A percentile compares a stretch with the other conserved stretches of the same genome.
Conservation (phyloP, 441 rosid genomes). For the Populus trichocarpa region DNA sequence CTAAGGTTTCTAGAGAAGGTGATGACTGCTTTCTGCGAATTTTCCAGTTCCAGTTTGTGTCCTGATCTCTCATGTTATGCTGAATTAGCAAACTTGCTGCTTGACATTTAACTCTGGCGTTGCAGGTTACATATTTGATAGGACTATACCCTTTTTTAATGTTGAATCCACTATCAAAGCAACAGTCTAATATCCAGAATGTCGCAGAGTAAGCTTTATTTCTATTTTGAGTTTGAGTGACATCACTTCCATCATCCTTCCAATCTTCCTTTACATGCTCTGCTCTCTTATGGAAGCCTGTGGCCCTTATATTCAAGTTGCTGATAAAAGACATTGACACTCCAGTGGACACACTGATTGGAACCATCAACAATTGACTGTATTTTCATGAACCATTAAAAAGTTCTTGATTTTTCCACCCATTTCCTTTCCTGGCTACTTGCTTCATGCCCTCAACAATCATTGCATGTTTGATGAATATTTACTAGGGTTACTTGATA, state of each 20-base stretch:
- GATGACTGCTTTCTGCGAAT: slow-evolving; percentile 1
- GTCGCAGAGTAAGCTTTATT: slow-evolving; percentile 48
- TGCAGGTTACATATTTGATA: slow-evolving; percentile 50
- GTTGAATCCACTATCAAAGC: slow-evolving; percentile 50
- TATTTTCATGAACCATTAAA: not conserved
- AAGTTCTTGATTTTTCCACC: not conserved
- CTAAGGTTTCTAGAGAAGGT: slow-evolving; percentile 60
- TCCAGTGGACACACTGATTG: not conserved
- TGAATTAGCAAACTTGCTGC: not conserved
- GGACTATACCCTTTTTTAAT: slow-evolving; percentile 81
- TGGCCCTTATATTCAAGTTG: not conserved
- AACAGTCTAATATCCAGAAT: slow-evolving; percentile 49
- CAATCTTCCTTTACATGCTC: not conserved
- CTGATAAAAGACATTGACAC: not conserved
- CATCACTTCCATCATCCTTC: not conserved
- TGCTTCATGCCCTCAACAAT: not conserved
- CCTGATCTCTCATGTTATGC: slow-evolving; percentile 9
- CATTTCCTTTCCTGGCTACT: not conserved
- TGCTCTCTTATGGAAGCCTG: not conserved
- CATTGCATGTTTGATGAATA: not conserved
- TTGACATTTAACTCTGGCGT: slow-evolving; percentile 19
- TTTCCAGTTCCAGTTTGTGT: slow-evolving; percentile 8
- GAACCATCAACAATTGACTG: not conserved
- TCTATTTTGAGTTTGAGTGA: not conserved
- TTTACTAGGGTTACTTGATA: not conserved